These are phyloP conservation scores for Zangia roseola DNA, from an alignment of 768 basidiomycete species.

Conservation along the genomic window DNA sequence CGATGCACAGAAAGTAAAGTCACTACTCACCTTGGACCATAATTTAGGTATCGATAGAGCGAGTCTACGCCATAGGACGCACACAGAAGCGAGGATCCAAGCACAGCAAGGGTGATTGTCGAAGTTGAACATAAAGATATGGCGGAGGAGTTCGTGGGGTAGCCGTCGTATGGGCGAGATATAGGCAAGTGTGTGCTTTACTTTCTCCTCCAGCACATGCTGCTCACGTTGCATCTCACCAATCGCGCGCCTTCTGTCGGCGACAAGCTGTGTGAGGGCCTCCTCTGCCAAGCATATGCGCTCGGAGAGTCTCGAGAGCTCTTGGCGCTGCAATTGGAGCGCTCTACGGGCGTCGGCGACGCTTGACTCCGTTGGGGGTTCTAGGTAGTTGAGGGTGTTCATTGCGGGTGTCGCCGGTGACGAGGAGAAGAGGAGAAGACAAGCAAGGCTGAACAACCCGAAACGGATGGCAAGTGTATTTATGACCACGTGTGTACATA, in stretches of 20 bases:
- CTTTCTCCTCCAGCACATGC: slow-evolving; percentile 44
- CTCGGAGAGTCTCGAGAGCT: slow-evolving; percentile 34
- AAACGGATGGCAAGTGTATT: slow-evolving; percentile 23
- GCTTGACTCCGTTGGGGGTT: slow-evolving; percentile 58
- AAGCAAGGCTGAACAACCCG: slow-evolving; percentile 7
- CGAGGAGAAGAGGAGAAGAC: slow-evolving; percentile 4
- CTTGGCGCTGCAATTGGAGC: slow-evolving; percentile 35
- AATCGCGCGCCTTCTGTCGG: slow-evolving; percentile 54
- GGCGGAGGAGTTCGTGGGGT: slow-evolving; percentile 69
- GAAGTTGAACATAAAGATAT: slow-evolving; percentile 69
- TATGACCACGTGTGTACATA: slow-evolving; percentile 24
- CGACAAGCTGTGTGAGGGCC: slow-evolving; percentile 56
- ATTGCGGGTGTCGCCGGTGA: slow-evolving; percentile 27
- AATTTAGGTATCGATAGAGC: slow-evolving; percentile 63
- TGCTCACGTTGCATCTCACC: slow-evolving; percentile 52
- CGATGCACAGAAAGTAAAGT: not conserved
- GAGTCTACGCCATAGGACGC: slow-evolving; percentile 61
- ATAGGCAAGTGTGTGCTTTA: slow-evolving; percentile 56
- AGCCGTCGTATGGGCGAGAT: slow-evolving; percentile 71
- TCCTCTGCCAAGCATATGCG: slow-evolving; percentile 55
- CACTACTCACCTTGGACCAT: slow-evolving; percentile 70
- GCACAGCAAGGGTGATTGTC: slow-evolving; percentile 70
- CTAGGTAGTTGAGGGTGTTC: slow-evolving; percentile 37
- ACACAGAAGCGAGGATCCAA: slow-evolving; percentile 74
- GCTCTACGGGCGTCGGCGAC: slow-evolving; percentile 50